phyloP scores from a whole-genome alignment of 257 asterid genomes.

The Mentha longifolia region DNA sequence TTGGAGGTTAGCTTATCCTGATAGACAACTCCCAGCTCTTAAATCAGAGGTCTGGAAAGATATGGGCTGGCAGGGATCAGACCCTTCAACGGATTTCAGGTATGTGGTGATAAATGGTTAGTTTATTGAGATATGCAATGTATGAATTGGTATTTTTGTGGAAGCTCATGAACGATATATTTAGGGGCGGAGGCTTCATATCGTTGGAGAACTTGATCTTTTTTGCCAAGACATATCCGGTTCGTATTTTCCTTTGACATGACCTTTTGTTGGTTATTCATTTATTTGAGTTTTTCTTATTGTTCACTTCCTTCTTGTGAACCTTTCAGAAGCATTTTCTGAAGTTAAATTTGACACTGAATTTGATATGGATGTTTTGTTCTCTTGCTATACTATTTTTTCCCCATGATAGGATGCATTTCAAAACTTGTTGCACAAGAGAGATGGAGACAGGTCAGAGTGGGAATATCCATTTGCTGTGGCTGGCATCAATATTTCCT shows the following conservation, averaged over 20 bases:
- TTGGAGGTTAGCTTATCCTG: slow-evolving; percentile 92
- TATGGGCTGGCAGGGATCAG: slow-evolving; percentile 99
- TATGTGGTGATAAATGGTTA: slow-evolving; percentile 32
- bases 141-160: slow-evolving; percentile 23
- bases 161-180: slow-evolving; percentile 30
- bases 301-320: not conserved
- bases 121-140: slow-evolving; percentile 11
- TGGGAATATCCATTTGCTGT: slow-evolving; percentile 99
- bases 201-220: slow-evolving; percentile 91
- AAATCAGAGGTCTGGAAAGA: slow-evolving; percentile 97
- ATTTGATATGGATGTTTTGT: not conserved
- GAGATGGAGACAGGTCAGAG: slow-evolving; percentile 84
- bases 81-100: slow-evolving; percentile 99
- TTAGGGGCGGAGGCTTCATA: slow-evolving; percentile 97
- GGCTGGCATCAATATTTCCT: slow-evolving; percentile 94
- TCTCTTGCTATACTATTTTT: slow-evolving; percentile 11
- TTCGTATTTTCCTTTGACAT: slow-evolving; percentile 45
- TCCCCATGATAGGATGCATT: slow-evolving; percentile 62
- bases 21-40: slow-evolving; percentile 76
- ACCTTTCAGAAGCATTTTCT: not conserved
- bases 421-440: slow-evolving; percentile 76
- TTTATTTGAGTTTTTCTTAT: not conserved
- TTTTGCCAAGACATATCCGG: slow-evolving; percentile 92
- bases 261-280: slow-evolving; percentile 4
- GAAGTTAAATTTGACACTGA: not conserved